phyloP scores from a whole-genome alignment of 2,329 filamentous ascomycete species.

The Xylaria hypoxylon region DNA sequence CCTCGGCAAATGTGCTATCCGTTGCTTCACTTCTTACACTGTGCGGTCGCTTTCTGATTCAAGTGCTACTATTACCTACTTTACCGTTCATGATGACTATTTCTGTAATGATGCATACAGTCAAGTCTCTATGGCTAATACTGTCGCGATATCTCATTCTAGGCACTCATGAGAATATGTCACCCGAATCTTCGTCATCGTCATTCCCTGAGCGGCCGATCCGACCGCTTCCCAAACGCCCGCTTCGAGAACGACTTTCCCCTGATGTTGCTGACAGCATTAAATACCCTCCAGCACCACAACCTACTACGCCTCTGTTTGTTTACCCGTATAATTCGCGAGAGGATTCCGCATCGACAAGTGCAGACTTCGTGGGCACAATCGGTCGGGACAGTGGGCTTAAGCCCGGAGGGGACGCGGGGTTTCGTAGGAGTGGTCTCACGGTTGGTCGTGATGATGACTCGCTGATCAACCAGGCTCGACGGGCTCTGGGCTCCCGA shows the following conservation, averaged over 20 bases:
- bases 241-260: slow-evolving; percentile 87
- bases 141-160: slow-evolving; percentile 43
- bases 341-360: slow-evolving; percentile 57
- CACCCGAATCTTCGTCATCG: slow-evolving; percentile 80
- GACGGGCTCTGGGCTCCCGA: slow-evolving; percentile 56
- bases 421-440: slow-evolving; percentile 48
- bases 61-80: slow-evolving; percentile 22
- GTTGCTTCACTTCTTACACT: slow-evolving; percentile 10
- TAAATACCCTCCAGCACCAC: slow-evolving; percentile 81
- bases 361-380: slow-evolving; percentile 44
- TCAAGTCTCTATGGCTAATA: slow-evolving; percentile 51
- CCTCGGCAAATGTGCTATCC: slow-evolving; percentile 16
- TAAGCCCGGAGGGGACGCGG: slow-evolving; percentile 53
- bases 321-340: slow-evolving; percentile 74
- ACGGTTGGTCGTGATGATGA: slow-evolving; percentile 44
- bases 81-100: slow-evolving; percentile 41
- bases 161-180: slow-evolving; percentile 67
- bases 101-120: slow-evolving; percentile 37
- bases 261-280: slow-evolving; percentile 86
- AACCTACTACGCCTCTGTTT: slow-evolving; percentile 79
- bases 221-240: slow-evolving; percentile 88
- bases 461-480: slow-evolving; percentile 42
- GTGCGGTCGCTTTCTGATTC: background rate
- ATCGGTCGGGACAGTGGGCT: slow-evolving; percentile 49
- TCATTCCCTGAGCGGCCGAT: slow-evolving; percentile 92